Conservation (phyloP, 768 basidiomycete genomes). For the Tricholoma bakamatsutake region DNA sequence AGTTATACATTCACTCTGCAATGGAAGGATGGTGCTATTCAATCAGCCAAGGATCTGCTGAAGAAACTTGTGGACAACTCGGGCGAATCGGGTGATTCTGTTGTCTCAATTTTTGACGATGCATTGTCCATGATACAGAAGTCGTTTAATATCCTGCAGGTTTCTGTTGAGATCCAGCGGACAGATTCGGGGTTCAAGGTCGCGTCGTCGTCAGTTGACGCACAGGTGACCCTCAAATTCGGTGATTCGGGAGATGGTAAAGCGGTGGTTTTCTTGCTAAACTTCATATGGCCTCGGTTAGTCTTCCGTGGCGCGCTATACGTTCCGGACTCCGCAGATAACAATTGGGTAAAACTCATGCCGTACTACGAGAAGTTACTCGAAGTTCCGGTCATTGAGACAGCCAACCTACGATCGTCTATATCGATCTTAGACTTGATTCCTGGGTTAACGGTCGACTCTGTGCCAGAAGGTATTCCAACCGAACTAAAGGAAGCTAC, state of each 20-base stretch:
- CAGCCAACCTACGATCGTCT: too few species aligned
- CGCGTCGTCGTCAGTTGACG: background rate
- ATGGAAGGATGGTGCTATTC: background rate
- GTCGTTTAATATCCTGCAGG: background rate
- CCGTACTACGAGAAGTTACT: background rate
- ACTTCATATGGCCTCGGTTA: background rate
- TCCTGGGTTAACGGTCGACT: background rate
- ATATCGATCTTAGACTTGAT: background rate
- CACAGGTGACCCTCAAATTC: background rate
- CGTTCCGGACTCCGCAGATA: background rate
- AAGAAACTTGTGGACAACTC: too few species aligned
- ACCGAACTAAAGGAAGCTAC: background rate
- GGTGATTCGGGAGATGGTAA: background rate
- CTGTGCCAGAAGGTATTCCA: background rate
- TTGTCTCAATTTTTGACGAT: too few species aligned
- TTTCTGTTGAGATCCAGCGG: background rate
- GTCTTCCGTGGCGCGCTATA: background rate
- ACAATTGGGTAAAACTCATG: background rate
- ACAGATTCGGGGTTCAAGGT: background rate
- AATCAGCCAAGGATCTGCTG: background rate
- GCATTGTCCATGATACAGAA: background rate
- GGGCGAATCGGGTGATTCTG: too few species aligned
- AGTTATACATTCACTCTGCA: background rate
- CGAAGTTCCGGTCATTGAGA: background rate
- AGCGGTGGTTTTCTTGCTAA: background rate